Conservation (phyloP, 495 filamentous ascomycete genomes). For the Penicillium parvum region DNA sequence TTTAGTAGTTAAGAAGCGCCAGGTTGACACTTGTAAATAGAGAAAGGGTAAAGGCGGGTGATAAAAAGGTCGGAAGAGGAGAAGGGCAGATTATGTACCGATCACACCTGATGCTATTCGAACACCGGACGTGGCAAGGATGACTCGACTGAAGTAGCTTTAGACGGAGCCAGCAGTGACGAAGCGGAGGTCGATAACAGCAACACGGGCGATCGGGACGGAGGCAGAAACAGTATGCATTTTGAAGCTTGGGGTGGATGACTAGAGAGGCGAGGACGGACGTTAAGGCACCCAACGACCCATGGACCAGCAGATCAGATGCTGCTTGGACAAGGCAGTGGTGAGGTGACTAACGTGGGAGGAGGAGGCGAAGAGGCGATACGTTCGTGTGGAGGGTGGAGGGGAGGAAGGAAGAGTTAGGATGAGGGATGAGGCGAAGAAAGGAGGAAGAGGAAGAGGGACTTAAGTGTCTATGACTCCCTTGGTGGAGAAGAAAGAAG, state of each 20-base stretch:
- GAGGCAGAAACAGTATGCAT: constrained; percentile 30
- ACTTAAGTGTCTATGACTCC: too few relatives aligned
- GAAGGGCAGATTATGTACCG: constrained; percentile 10
- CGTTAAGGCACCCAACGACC: constrained; percentile 20
- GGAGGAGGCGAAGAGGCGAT: not conserved
- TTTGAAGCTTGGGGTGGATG: constrained; percentile 17
- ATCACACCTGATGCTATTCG: constrained; percentile 25
- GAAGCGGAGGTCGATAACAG: constrained; percentile 20
- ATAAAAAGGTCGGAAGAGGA: not conserved
- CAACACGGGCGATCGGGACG: constrained; percentile 27
- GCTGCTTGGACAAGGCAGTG: constrained; percentile 19
- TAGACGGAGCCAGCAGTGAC: constrained; percentile 18
- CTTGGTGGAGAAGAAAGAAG: too few relatives aligned
- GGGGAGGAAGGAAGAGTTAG: constrained; percentile 4
- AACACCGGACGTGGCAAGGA: constrained; percentile 12
- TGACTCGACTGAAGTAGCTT: constrained; percentile 17
- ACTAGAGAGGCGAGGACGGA: not conserved
- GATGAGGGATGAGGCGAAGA: not conserved
- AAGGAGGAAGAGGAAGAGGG: constrained; percentile 3
- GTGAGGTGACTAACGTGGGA: constrained; percentile 15
- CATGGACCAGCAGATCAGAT: constrained; percentile 23
- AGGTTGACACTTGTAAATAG: constrained; percentile 21
- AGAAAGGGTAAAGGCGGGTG: constrained; percentile 2
- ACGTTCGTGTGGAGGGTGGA: not conserved
- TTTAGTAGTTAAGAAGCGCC: constrained; percentile 33